Conservation (phyloP, 2,329 filamentous ascomycete species). For the Talaromyces sp. region DNA sequence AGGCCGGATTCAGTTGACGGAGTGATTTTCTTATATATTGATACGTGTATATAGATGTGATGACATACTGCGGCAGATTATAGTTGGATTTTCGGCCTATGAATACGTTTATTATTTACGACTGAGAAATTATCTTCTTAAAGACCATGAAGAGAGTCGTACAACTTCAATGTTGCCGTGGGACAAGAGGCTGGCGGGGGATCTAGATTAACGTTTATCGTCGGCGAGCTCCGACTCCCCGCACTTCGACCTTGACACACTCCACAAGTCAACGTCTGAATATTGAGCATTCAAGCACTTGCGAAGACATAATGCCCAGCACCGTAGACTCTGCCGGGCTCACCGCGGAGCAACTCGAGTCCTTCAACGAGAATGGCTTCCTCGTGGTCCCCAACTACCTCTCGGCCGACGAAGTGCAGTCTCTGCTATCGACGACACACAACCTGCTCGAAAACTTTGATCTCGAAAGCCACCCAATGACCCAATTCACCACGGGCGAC, state of each 20-base stretch:
- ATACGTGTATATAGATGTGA: background rate
- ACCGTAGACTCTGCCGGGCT: constrained; percentile 48
- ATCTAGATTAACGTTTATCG: background rate
- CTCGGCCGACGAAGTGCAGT: constrained; percentile 56
- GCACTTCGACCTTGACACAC: background rate
- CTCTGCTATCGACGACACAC: constrained; percentile 70
- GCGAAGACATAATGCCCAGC: constrained; percentile 1
- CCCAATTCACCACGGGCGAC: constrained; percentile 83
- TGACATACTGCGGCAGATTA: background rate
- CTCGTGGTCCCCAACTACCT: constrained; percentile 80
- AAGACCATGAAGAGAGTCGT: background rate
- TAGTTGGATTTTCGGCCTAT: too few relatives aligned
- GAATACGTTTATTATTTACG: background rate
- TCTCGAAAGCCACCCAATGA: constrained; percentile 83
- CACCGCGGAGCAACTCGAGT: constrained; percentile 62
- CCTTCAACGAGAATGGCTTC: constrained; percentile 81
- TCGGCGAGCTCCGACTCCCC: constrained; percentile 4
- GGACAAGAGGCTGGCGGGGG: background rate
- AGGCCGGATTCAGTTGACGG: constrained; percentile 23
- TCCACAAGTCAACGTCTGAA: background rate
- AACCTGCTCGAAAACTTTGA: constrained; percentile 69
- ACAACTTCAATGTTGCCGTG: background rate
- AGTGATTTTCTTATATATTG: background rate
- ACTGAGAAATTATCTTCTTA: background rate
- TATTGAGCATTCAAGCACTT: background rate